phyloP scores from a whole-genome alignment of 305 asterid species.

The Plantago coronopus region DNA sequence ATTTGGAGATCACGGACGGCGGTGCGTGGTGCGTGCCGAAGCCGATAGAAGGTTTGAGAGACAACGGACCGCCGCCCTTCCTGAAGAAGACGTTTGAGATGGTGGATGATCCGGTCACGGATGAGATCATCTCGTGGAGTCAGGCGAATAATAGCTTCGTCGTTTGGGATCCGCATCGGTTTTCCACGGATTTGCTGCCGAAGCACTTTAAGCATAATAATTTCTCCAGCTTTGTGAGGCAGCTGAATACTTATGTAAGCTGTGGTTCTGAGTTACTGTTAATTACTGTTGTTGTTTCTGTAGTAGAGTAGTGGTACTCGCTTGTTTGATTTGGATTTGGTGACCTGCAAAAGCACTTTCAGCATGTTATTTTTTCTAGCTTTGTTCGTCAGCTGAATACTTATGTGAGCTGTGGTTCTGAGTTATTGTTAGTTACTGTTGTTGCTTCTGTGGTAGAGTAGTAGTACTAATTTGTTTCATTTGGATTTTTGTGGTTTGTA shows the following conservation, averaged over 20 bases:
- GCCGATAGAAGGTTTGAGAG: constrained; percentile 12
- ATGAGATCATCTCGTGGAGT: constrained; percentile 68
- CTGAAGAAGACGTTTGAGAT: constrained; percentile 74
- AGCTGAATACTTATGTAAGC: constrained; percentile 82
- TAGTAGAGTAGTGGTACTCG: too few relatives aligned
- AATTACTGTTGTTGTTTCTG: too few relatives aligned
- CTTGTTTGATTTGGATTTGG: too few relatives aligned
- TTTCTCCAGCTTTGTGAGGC: constrained; percentile 84
- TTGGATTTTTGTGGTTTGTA: too few relatives aligned
- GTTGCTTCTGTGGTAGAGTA: too few relatives aligned
- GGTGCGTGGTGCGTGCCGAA: constrained; percentile 10
- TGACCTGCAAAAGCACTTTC: constrained; percentile 63
- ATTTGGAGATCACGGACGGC: background rate
- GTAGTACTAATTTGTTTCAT: too few relatives aligned
- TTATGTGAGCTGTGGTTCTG: constrained; percentile 32
- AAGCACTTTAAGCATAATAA: constrained; percentile 77
- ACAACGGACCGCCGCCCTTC: constrained; percentile 46
- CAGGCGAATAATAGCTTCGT: constrained; percentile 38
- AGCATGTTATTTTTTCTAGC: constrained; percentile 85
- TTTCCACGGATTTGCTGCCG: constrained; percentile 64
- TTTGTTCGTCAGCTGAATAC: constrained; percentile 85
- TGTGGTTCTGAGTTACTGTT: background rate
- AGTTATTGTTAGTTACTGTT: too few relatives aligned
- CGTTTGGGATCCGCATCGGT: constrained; percentile 68
- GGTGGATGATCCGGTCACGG: constrained; percentile 72